phyloP scores from a whole-genome alignment of 257 asterid genomes.

The Capsicum pubescens region DNA sequence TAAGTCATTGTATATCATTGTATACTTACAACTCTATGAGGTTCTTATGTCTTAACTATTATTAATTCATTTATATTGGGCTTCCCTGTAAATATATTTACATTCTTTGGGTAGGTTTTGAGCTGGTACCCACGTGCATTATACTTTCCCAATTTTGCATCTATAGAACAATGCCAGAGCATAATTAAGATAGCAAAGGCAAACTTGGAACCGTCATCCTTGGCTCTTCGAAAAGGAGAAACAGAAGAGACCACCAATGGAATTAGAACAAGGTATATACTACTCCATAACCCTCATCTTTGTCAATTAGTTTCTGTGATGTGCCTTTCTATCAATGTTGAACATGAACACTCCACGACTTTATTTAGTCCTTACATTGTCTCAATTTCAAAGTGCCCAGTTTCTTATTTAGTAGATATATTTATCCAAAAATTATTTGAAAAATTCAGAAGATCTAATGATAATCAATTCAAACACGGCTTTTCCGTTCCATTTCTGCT shows the following conservation, averaged over 20 bases:
- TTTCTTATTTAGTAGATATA: not conserved
- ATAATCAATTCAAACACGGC: not conserved
- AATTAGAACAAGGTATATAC: slow-evolving; percentile 83
- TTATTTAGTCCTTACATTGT: slow-evolving; percentile 11
- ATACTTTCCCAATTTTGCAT: slow-evolving; percentile 90
- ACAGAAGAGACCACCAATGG: slow-evolving; percentile 80
- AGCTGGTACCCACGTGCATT: slow-evolving; percentile 91
- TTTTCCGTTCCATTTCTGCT: slow-evolving; percentile 17
- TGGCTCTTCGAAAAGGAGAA: slow-evolving; percentile 89
- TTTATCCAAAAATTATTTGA: not conserved
- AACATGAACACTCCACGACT: not conserved
- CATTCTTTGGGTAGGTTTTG: slow-evolving; percentile 56
- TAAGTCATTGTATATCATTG: not conserved
- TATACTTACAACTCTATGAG: not conserved
- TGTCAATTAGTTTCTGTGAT: not conserved
- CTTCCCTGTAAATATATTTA: slow-evolving; percentile 6
- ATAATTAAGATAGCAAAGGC: slow-evolving; percentile 65
- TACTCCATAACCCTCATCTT: not conserved
- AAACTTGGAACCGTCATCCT: slow-evolving; percentile 67
- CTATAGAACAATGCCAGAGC: slow-evolving; percentile 77
- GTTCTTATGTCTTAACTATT: slow-evolving; percentile 26
- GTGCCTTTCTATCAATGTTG: slow-evolving; percentile 5
- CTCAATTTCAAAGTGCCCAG: not conserved
- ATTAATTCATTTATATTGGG: not conserved
- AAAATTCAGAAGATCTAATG: not conserved